Evolutionary conservation across 139 green algal genomes (phyloP).

Genomic region (Picochlorum sp.): DNA sequence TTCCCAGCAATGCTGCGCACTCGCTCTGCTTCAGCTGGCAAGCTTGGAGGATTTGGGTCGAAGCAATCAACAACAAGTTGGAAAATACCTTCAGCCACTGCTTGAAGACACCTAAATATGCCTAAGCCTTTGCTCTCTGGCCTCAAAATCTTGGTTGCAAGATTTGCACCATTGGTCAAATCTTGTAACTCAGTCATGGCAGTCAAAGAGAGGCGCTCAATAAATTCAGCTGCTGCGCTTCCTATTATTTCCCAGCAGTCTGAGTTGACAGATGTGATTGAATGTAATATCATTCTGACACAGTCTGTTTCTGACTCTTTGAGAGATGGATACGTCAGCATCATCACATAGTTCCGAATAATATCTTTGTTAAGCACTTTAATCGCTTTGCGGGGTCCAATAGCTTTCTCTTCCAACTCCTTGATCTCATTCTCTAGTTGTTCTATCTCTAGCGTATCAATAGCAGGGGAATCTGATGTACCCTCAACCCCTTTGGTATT

Average conservation of each 20-base stretch:
- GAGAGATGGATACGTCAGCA: neutral
- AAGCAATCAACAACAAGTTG: constrained; percentile 1
- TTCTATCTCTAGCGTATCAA: neutral
- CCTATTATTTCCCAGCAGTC: neutral
- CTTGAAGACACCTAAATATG: neutral
- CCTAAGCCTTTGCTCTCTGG: neutral
- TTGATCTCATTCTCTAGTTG: neutral
- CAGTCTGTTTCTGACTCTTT: neutral
- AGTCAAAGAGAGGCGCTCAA: too few species aligned
- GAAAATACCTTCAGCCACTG: constrained; percentile 1
- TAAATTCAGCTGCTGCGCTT: too few species aligned
- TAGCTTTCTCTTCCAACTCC: neutral
- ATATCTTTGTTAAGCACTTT: neutral
- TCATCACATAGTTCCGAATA: neutral
- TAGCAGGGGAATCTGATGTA: too few species aligned
- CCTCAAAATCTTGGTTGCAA: neutral
- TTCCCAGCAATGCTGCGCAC: neutral
- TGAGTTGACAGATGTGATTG: neutral
- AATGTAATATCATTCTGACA: neutral
- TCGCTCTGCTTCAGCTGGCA: neutral
- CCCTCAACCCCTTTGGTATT: too few species aligned
- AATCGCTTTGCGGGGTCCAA: neutral
- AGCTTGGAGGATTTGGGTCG: neutral
- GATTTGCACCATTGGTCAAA: neutral
- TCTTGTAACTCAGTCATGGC: too few species aligned